Evolutionary conservation across 768 basidiomycete species (phyloP), one percentile per base, ranked within the genome.

Genomic region (Boletellus ananas): DNA sequence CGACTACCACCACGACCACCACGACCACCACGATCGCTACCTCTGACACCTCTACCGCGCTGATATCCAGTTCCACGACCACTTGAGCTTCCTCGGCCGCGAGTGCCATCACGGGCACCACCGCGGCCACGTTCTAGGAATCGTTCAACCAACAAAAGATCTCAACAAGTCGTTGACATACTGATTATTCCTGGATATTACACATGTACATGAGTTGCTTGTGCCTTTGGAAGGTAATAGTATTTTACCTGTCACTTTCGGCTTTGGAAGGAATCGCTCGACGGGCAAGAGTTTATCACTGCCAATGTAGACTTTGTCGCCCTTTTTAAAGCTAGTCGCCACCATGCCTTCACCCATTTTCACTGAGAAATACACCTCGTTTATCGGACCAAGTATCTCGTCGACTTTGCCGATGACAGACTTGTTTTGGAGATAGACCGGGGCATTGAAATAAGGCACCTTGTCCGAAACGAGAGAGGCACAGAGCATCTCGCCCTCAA

Each of bases 331-430:
- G 67, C 90, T 93, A 58, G 74, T 86, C 8, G 96, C 94, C 42
- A 94, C 83, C 86, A 98, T 93, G 29, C 96, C 96, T 50, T 90
- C 86, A 17, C 85, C 82, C 88, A 97, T 96, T 76, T 98, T 99
- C 57, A 99, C 80, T 3, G 94, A 94, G 65, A 99, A 98, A 71
- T 84, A 98, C 51, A 98, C 94, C 67, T 98, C 93, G 66, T 96
- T 99, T 68, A 99, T 94, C 14, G 96, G 95, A 3, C 96, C 96
- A n/a, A 99, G 80, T 58, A 99, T 98, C 71, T 99, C 96, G 71
- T 99, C 96, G 36, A 99, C 88, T 73, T 96, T 97, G 54, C 96
- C 95, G 54, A 98, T 92, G 57, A 83, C 78, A 10, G 92, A 90
- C 72, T 96, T 98, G 71, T 97, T 96, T 76, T 91, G 85, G 45